Evolutionary conservation across 441 rosid species (phyloP), one percentile per base, ranked within the genome.

Genomic region (Populus trichocarpa): DNA sequence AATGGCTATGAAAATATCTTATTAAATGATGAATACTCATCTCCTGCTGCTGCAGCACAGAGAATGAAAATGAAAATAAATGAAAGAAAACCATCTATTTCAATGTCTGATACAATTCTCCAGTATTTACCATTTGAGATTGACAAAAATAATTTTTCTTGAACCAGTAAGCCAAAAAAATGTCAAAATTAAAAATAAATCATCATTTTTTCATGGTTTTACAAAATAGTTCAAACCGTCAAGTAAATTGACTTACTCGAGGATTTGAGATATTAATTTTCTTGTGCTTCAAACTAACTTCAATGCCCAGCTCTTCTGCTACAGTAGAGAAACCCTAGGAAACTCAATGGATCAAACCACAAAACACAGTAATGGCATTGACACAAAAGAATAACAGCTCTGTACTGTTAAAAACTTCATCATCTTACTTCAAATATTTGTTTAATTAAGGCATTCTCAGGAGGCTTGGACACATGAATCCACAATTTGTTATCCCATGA

Each of bases 381-480:
- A 22, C 38, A 22, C 63, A 50, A 61, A 2, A 69, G 20, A 74
- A 65, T 28, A 75, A 78, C 64, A 64, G 32, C 32, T 77, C 14
- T 42, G 38, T 53, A 32, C 72, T 50, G 1, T 70, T 73, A 12
- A 74, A 40, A 16, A 23, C 18, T 73, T 65, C 46, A 71, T 76
- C 12, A 11, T 69, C 90, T 85, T 82, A 94, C 99, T 86, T 94
- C 98, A 81, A 91, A 91, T 78, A 94, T 94, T 83, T 96, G 98
- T 83, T 90, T 30, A 30, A 30, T 30, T 3, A 30, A 30, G 32
- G 32, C 32, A 30, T 30, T 30, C 32, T 30, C 32, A 69, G 97
- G 93, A 83, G 99, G 99, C 89, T 96, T 96, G 30, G 98, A 96
- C 77, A 96, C 98, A 26, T 96, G 98, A 79, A 94, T 73, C 89